phyloP scores from a whole-genome alignment of 768 basidiomycete genomes.

The Mycena sanguinolenta region DNA sequence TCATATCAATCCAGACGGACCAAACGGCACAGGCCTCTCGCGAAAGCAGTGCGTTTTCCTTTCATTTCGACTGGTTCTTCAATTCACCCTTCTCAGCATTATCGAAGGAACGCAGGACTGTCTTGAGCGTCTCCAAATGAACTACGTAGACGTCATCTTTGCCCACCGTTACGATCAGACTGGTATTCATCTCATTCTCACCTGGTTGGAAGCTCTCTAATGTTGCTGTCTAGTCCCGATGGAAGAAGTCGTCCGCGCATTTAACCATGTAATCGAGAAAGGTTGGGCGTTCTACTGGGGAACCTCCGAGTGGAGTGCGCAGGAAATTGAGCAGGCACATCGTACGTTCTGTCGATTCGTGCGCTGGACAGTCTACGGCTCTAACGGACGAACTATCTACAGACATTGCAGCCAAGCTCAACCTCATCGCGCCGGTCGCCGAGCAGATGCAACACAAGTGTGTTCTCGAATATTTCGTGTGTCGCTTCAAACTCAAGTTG shows the following conservation, averaged over 20 bases:
- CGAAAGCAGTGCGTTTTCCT: constrained; percentile 66
- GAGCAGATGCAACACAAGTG: constrained; percentile 85
- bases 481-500: not conserved
- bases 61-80: not conserved
- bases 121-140: constrained; percentile 76
- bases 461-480: constrained; percentile 31
- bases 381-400: constrained; percentile 66
- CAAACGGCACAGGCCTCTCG: constrained; percentile 68
- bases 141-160: constrained; percentile 82
- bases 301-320: constrained; percentile 84
- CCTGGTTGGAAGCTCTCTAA: not conserved
- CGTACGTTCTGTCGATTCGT: constrained; percentile 69
- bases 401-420: constrained; percentile 78
- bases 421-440: constrained; percentile 76
- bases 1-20: constrained; percentile 50
- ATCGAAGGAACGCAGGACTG: constrained; percentile 81
- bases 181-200: constrained; percentile 49
- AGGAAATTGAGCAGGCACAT: constrained; percentile 77
- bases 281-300: constrained; percentile 85
- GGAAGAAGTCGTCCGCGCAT: constrained; percentile 86
- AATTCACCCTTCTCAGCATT: constrained; percentile 57
- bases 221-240: constrained; percentile 58
- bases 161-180: constrained; percentile 77
- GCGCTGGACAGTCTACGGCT: constrained; percentile 69
- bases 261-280: constrained; percentile 82